Evolutionary conservation across 2,329 filamentous ascomycete genomes (phyloP).

Genomic region (Hymenoscyphus fraxineus): DNA sequence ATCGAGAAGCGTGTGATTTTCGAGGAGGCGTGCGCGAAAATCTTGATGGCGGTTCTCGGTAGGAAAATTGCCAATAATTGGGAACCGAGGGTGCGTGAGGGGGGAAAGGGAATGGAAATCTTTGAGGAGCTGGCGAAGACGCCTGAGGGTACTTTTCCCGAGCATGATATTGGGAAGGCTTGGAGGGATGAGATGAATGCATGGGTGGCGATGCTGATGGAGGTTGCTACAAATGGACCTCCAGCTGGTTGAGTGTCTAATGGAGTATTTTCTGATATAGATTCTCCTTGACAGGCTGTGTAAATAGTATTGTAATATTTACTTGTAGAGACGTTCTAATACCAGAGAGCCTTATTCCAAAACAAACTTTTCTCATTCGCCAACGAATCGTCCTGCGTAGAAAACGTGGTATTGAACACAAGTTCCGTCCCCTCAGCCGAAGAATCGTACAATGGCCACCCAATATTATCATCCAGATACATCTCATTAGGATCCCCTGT

Average conservation of each 20-base stretch:
- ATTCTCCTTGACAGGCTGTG: too few relatives aligned
- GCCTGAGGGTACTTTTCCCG: too few relatives aligned
- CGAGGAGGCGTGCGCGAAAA: neutral
- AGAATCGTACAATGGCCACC: slow-evolving; percentile 35
- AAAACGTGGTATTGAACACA: slow-evolving; percentile 36
- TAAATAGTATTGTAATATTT: too few relatives aligned
- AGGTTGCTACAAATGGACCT: neutral
- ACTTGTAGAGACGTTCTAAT: neutral
- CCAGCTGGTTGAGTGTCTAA: neutral
- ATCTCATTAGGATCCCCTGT: slow-evolving; percentile 33
- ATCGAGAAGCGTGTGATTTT: neutral
- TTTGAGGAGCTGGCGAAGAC: neutral
- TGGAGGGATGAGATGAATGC: neutral
- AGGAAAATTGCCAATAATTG: neutral
- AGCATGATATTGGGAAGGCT: neutral
- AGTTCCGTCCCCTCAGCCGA: slow-evolving; percentile 28
- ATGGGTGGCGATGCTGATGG: neutral
- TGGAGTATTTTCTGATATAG: too few relatives aligned
- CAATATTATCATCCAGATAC: slow-evolving; percentile 33
- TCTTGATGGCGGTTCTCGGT: neutral
- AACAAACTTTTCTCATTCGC: slow-evolving; percentile 31
- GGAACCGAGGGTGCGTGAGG: neutral
- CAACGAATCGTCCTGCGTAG: slow-evolving; percentile 33
- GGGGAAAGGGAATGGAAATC: neutral
- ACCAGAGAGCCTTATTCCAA: slow-evolving; percentile 11